A percentile compares a stretch with the other conserved stretches of the same genome.
phyloP scores from a whole-genome alignment of 2,329 filamentous ascomycete genomes.

The Dothidotthia symphoricarpi region DNA sequence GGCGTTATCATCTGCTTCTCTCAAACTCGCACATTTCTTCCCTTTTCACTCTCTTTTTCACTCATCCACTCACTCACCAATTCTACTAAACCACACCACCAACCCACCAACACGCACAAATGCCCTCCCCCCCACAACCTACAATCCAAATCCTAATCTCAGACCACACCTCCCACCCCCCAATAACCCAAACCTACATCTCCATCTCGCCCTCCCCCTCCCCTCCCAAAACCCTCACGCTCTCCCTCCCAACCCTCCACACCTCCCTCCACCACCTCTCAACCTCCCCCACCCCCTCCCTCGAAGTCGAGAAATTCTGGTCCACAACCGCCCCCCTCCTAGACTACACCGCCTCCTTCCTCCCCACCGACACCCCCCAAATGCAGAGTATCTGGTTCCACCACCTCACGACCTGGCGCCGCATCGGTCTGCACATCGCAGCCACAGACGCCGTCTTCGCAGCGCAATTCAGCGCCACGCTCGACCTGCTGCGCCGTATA shows the following conservation, averaged over 20 bases:
- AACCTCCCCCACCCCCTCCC: no score
- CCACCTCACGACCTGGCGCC: slow-evolving; percentile 22
- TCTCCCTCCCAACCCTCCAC: background rate
- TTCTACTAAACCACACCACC: slow-evolving; percentile 11
- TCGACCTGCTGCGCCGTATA: background rate
- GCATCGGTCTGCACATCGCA: background rate
- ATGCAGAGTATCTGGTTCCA: slow-evolving; percentile 33
- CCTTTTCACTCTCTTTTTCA: no score
- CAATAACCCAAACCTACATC: background rate
- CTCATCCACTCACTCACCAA: no score
- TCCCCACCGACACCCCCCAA: slow-evolving; percentile 11
- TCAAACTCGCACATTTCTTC: no score
- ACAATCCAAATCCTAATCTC: background rate
- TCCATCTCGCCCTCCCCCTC: no score
- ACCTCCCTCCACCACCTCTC: no score
- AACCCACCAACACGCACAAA: slow-evolving; percentile 12
- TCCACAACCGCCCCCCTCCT: slow-evolving; percentile 16
- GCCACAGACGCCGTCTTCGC: background rate
- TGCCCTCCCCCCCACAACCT: slow-evolving; percentile 10
- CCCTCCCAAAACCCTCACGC: background rate
- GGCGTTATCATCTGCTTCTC: no score
- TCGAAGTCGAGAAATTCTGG: slow-evolving; percentile 14
- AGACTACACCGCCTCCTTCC: slow-evolving; percentile 36
- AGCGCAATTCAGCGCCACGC: slow-evolving; percentile 1
- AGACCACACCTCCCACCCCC: background rate